Base-by-base conservation (phyloP, 2,329 filamentous ascomycete genomes). In the Raffaelea arxii region DNA sequence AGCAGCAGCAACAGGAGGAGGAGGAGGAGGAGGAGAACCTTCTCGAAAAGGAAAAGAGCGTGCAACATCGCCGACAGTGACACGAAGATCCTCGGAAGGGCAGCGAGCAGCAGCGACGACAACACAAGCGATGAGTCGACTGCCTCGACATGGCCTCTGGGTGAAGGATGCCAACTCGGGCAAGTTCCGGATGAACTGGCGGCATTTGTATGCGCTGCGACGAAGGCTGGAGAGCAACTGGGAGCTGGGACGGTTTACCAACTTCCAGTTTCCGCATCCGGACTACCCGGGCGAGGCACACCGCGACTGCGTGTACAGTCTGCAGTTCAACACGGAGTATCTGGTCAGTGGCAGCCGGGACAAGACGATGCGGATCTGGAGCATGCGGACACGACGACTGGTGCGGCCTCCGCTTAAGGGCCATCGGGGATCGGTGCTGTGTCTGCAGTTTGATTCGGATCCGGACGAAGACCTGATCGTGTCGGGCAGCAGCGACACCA, bases 341-440 rank as follows among this genome's bases (percentile, higher is more conserved):
- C 74, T 98, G 10, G 91, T 97, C 43, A 97, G 90, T 59, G 92
- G 92, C 16, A 97, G 91, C 58, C 78, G 92, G 45, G 92, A 98
- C 59, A 82, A 78, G 54, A 87, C 86, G 0, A 77, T 98, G 53
- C 81, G 91, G 36, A 82, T 96, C 43, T 98, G 92, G 92, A 80
- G 94, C 61, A 69, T 97, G 53, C 78, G 86, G 39, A 94, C 85
- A 0, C 81, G 84, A 49, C 78, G 91, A 30, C 70, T 96, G n/a
- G 70, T 83, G 18, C 73, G 82, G 27, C 71, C 74, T n/a, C 87
- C 89, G 2, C 68, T 98, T 9, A 59, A 67, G 5, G 90, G 86
- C 3, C 92, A 98, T 60, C 68, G 65, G 11, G 90, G 88, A 14
- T 97, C 91, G 1, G 92, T 98, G 1, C 68, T 98, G 11, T 98